A percentile compares a stretch with the other conserved stretches of the same genome.
Conservation (phyloP, 495 filamentous ascomycete species). For the Penicillium pancosmium region DNA sequence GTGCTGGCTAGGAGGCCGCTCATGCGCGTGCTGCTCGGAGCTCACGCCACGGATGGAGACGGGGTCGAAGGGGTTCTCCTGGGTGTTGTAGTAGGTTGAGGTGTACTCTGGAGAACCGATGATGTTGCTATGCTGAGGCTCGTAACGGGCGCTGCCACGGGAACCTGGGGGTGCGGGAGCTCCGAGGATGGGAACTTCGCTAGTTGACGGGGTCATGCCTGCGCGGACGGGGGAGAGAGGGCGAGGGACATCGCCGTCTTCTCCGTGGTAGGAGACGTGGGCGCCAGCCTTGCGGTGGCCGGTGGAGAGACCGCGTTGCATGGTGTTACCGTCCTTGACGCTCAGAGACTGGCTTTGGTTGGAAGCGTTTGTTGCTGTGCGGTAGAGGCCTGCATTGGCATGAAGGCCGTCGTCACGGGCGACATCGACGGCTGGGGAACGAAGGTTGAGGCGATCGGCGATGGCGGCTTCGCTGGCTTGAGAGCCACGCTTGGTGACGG, state of each 20-base stretch:
- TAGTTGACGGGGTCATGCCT: slow-evolving; percentile 30
- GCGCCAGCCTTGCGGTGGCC: slow-evolving; percentile 44
- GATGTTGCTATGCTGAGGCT: slow-evolving; percentile 17
- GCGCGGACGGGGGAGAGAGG: slow-evolving; percentile 25
- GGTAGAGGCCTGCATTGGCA: slow-evolving; percentile 27
- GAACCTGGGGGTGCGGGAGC: slow-evolving; percentile 28
- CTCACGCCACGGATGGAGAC: slow-evolving; percentile 13
- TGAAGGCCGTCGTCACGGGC: slow-evolving; percentile 26
- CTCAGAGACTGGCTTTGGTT: slow-evolving; percentile 4
- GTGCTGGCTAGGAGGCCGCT: slow-evolving; percentile 16
- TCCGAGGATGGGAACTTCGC: slow-evolving; percentile 29
- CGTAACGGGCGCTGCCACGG: slow-evolving; percentile 29
- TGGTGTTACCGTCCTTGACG: slow-evolving; percentile 20
- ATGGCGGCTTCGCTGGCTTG: slow-evolving; percentile 45
- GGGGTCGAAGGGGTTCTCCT: slow-evolving; percentile 21
- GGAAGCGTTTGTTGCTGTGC: slow-evolving; percentile 31
- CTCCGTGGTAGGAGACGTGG: slow-evolving; percentile 19
- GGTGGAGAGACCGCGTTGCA: slow-evolving; percentile 43
- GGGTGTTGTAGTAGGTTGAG: slow-evolving; percentile 10
- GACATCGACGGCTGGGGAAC: slow-evolving; percentile 43
- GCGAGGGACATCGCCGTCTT: slow-evolving; percentile 8
- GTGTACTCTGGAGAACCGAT: slow-evolving; percentile 15
- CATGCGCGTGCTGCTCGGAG: slow-evolving; percentile 5
- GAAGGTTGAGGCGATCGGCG: slow-evolving; percentile 46
- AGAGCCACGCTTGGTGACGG: slow-evolving; percentile 36